These are phyloP conservation scores for Colletotrichum destructivum DNA, from an alignment of 2,329 filamentous ascomycete genomes.

Conservation along the genomic window DNA sequence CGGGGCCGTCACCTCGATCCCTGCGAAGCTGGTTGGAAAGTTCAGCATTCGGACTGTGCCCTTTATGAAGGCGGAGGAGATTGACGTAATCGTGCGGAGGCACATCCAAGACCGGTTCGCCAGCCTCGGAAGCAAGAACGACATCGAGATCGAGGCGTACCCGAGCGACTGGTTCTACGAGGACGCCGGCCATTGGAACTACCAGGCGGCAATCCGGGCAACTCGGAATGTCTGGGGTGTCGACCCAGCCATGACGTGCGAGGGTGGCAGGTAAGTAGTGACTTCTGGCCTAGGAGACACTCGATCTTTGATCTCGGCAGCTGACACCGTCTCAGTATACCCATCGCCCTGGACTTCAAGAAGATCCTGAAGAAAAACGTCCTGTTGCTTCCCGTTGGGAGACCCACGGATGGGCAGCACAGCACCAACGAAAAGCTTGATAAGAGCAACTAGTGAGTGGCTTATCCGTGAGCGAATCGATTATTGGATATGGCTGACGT, in stretches of 20 bases:
- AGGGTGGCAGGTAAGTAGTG: conserved; percentile 83
- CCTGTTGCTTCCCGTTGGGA: conserved; percentile 94
- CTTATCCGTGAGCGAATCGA: rapidly evolving
- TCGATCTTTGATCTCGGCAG: too few species aligned
- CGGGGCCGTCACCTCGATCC: conserved; percentile 98
- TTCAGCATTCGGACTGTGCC: conserved; percentile 98
- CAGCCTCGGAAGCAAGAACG: conserved; percentile 93
- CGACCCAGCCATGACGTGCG: conserved; percentile 93
- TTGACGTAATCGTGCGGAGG: conserved; percentile 87
- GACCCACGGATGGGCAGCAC: conserved; percentile 95
- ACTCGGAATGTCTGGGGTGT: conserved; percentile 95
- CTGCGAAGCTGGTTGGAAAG: conserved; percentile 97
- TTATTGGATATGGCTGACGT: not conserved
- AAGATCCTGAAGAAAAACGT: conserved; percentile 98
- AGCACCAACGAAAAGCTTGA: conserved; percentile 99
- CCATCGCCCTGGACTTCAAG: conserved; percentile 96
- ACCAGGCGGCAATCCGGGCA: conserved; percentile 91
- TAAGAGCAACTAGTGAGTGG: conserved; percentile 83
- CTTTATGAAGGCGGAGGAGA: conserved; percentile 93
- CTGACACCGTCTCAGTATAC: conserved; percentile 75
- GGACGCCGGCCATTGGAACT: conserved; percentile 99
- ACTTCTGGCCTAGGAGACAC: not conserved
- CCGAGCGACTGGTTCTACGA: conserved; percentile 99
- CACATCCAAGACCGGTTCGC: conserved; percentile 88
- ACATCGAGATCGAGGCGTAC: conserved; percentile 85